Conservation (phyloP, 1,284 basidiomycete genomes). For the Apiotrichum gamsii region DNA sequence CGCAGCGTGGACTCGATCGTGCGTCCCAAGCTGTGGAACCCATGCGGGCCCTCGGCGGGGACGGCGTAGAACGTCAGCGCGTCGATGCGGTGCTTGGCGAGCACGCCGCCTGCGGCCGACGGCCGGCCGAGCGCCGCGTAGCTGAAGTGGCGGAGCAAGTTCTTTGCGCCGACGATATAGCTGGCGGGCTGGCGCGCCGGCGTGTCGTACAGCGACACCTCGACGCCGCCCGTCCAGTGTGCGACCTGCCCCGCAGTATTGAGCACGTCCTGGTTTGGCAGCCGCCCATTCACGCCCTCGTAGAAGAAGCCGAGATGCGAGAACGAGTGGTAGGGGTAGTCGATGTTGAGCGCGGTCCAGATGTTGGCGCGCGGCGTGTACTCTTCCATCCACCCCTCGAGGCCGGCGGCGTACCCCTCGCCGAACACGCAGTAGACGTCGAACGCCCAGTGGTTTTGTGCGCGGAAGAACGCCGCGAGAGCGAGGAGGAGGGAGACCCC, state of each 20-base stretch:
- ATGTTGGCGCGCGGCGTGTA: conserved; percentile 81
- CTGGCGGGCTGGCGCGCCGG: conserved; percentile 23
- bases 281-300: conserved; percentile 88
- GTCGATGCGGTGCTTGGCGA: conserved; percentile 74
- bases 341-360: conserved; percentile 91
- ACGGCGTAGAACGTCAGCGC: conserved; percentile 83
- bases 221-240: conserved; percentile 62
- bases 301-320: conserved; percentile 86
- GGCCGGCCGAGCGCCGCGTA: conserved; percentile 42
- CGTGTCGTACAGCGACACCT: conserved; percentile 71
- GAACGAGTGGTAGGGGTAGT: conserved; percentile 95
- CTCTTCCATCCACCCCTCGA: conserved; percentile 80
- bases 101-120: conserved; percentile 49
- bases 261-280: conserved; percentile 92
- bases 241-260: conserved; percentile 75
- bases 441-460: conserved; percentile 85
- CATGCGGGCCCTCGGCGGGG: conserved; percentile 85
- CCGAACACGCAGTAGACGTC: conserved; percentile 86
- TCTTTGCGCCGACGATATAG: conserved; percentile 26
- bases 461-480: conserved; percentile 75
- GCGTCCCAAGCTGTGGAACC: conserved; percentile 87
- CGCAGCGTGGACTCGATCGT: conserved; percentile 77
- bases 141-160: conserved; percentile 36
- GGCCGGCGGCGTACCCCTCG: conserved; percentile 82
- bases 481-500: conserved; percentile 78